A percentile compares a stretch with the other conserved stretches of the same genome.
phyloP scores from a whole-genome alignment of 2,329 filamentous ascomycete species.

The Westerdykella aurantiaca region DNA sequence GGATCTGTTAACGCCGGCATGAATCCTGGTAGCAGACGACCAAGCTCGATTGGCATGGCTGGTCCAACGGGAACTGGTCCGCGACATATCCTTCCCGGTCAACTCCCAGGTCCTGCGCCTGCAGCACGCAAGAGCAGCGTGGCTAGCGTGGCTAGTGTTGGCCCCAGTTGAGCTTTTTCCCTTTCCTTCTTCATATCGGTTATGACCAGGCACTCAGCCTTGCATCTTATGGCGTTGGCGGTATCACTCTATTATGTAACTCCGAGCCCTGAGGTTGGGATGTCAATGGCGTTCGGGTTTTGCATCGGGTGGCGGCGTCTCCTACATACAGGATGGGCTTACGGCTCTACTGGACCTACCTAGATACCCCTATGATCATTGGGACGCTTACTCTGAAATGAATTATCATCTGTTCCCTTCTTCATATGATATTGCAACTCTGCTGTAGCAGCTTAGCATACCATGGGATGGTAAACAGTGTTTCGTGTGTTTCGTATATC shows the following conservation, averaged over 20 bases:
- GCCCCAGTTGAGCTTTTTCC: slow-evolving; percentile 5
- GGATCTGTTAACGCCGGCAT: slow-evolving; percentile 8
- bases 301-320: background rate
- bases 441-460: too few species aligned
- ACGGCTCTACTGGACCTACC: background rate
- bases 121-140: slow-evolving; percentile 26
- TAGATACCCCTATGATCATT: too few species aligned
- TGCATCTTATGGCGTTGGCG: too few species aligned
- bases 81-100: slow-evolving; percentile 34
- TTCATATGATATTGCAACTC: too few species aligned
- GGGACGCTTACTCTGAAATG: too few species aligned
- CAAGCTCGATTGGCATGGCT: slow-evolving; percentile 24
- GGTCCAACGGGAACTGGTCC: slow-evolving; percentile 16
- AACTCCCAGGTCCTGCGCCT: slow-evolving; percentile 30
- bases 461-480: too few species aligned
- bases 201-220: too few species aligned
- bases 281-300: background rate
- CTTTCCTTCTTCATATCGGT: background rate
- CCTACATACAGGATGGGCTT: background rate
- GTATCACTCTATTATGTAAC: background rate
- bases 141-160: slow-evolving; percentile 21
- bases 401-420: too few species aligned
- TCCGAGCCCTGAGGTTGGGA: background rate
- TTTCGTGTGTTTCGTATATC: too few species aligned
- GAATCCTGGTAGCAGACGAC: slow-evolving; percentile 20